These are phyloP conservation scores for Komagataella pseudopastoris DNA, from an alignment of 805 yeast genomes.

Conservation along the genomic window DNA sequence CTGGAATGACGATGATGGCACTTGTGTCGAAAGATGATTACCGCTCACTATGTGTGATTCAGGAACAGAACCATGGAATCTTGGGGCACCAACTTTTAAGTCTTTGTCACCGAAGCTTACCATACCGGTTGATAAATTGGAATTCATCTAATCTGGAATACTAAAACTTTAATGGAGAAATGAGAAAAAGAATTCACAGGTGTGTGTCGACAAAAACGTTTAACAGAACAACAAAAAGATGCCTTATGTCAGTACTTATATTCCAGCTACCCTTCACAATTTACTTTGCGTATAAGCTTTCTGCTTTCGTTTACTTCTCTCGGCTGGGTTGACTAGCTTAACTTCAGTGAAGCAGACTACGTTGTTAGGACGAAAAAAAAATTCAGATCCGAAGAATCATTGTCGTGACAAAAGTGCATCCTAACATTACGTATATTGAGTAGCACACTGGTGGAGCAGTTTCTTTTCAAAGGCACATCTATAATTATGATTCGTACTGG, in stretches of 20 bases:
- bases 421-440: background rate
- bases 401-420: background rate
- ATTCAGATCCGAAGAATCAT: slow-evolving; percentile 2
- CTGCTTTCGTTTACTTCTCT: background rate
- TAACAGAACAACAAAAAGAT: background rate
- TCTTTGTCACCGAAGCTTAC: background rate
- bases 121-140: background rate
- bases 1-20: background rate
- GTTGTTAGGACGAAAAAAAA: background rate
- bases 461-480: background rate
- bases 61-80: background rate
- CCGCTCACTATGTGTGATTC: background rate
- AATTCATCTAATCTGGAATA: background rate
- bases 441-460: background rate
- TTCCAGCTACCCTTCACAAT: background rate
- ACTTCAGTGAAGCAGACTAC: background rate
- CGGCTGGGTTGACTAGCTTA: background rate
- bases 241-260: background rate
- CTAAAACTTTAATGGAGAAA: background rate
- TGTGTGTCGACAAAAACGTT: background rate
- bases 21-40: background rate
- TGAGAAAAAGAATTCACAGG: background rate
- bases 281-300: background rate
- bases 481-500: no score
- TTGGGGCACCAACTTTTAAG: background rate